Conservation (phyloP, 441 rosid species). For the Gossypium davidsonii region DNA sequence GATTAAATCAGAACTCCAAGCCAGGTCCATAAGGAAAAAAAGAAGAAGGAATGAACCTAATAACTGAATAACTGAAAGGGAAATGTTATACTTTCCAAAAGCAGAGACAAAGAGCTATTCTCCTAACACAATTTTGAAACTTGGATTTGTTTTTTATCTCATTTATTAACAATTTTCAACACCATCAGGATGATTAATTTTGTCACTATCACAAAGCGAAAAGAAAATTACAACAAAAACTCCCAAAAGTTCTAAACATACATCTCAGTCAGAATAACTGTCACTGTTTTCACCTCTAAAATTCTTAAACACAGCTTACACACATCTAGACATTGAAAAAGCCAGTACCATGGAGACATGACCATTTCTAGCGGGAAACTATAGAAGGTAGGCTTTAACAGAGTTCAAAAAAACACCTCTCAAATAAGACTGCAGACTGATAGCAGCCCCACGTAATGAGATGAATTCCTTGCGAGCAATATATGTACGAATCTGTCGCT, state of each 20-base stretch:
- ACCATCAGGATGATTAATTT: background rate
- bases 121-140: background rate
- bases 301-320: background rate
- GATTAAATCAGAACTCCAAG: conserved; percentile 1
- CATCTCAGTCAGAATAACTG: background rate
- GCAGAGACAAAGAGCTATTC: background rate
- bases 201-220: background rate
- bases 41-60: background rate
- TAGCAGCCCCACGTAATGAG: conserved; percentile 73
- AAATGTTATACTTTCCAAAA: background rate
- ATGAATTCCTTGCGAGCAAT: conserved; percentile 87
- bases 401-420: conserved; percentile 53
- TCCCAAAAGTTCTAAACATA: background rate
- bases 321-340: background rate
- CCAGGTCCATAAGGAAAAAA: background rate
- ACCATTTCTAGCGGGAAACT: conserved; percentile 10
- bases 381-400: background rate
- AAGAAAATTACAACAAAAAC: background rate
- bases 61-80: background rate
- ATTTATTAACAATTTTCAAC: background rate
- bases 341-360: background rate
- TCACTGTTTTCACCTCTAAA: background rate
- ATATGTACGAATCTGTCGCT: conserved; percentile 78
- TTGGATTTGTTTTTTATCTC: background rate
- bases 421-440: conserved; percentile 70